These are phyloP conservation scores for Hypoxylon sp. DNA, from an alignment of 2,329 filamentous ascomycete species.

Conservation along the genomic window DNA sequence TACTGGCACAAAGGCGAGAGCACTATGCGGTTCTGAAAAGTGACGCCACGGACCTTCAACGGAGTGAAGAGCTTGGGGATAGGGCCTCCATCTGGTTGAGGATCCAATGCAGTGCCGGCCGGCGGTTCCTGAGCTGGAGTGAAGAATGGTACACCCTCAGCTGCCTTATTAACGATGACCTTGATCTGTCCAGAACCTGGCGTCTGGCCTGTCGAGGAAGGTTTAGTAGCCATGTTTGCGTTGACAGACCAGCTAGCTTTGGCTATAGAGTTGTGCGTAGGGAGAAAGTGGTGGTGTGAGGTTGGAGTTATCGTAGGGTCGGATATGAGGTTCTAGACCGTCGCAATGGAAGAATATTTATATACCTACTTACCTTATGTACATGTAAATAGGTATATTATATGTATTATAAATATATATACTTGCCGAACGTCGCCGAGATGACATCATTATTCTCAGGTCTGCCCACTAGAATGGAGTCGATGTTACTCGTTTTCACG, in stretches of 20 bases:
- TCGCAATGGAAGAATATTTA: not conserved
- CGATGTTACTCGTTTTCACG: not conserved
- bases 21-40: slow-evolving; percentile 63
- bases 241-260: not conserved
- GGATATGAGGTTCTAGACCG: not conserved
- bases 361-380: not conserved
- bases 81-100: slow-evolving; percentile 58
- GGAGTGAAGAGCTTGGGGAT: slow-evolving; percentile 68
- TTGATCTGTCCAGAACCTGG: slow-evolving; percentile 4
- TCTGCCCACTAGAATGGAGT: slow-evolving; percentile 2
- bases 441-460: slow-evolving; percentile 1
- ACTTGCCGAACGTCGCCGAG: not conserved
- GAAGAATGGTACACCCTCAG: slow-evolving; percentile 59
- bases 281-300: not conserved
- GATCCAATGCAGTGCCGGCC: slow-evolving; percentile 56
- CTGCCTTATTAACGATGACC: slow-evolving; percentile 49
- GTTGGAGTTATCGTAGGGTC: not conserved
- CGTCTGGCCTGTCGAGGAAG: slow-evolving; percentile 1
- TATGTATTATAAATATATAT: not conserved
- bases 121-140: slow-evolving; percentile 59
- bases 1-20: slow-evolving; percentile 65
- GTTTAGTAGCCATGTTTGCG: slow-evolving; percentile 18
- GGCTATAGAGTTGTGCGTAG: not conserved
- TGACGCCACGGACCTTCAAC: slow-evolving; percentile 61
- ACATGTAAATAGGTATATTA: not conserved